phyloP scores from a whole-genome alignment of 768 basidiomycete species.

The Trichaptum fuscoviolaceum region DNA sequence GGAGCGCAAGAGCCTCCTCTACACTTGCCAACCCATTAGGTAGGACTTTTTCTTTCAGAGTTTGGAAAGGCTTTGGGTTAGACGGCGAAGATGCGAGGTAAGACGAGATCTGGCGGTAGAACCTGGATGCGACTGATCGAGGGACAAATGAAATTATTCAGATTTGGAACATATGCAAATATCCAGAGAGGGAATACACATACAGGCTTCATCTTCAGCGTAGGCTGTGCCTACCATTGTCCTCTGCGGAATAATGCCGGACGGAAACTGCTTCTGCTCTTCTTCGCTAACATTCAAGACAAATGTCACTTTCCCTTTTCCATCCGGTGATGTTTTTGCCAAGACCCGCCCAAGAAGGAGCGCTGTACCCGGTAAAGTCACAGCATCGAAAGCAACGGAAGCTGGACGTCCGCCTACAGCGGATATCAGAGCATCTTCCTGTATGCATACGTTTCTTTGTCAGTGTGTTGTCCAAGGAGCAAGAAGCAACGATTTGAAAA shows the following conservation, averaged over 20 bases:
- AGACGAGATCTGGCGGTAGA: neutral
- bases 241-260: neutral
- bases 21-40: neutral
- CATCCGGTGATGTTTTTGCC: neutral
- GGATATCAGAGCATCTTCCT: neutral
- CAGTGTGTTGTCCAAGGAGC: too few relatives aligned
- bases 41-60: neutral
- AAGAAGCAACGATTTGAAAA: neutral
- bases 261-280: neutral
- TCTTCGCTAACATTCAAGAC: neutral
- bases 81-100: neutral
- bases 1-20: neutral
- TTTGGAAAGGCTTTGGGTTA: neutral
- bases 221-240: neutral
- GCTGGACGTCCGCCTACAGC: neutral
- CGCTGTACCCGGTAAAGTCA: neutral
- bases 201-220: neutral
- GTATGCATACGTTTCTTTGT: neutral
- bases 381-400: neutral
- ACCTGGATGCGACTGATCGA: neutral
- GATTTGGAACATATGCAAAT: neutral
- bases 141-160: neutral
- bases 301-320: neutral
- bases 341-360: neutral
- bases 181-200: neutral